Evolutionary conservation across 2,329 filamentous ascomycete genomes (phyloP), one percentile per base, ranked within the genome.

Genomic region (Claviceps capensis): DNA sequence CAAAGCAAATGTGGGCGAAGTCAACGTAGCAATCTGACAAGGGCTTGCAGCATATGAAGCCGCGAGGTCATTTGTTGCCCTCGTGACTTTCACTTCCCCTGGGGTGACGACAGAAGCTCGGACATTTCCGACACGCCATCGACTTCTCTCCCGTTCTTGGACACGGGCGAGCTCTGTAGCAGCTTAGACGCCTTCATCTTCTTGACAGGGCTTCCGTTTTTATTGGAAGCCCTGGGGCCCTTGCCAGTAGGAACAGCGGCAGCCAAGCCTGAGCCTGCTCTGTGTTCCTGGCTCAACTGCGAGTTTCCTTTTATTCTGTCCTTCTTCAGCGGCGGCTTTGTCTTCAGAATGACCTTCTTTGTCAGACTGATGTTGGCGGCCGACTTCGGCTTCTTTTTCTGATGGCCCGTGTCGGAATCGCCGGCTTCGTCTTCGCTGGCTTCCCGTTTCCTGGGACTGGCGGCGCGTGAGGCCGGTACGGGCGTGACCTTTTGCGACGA

Each of bases 401-500:
- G 79, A 65, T 59, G 72, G 52, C 65, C 67, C 34, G 70, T 66
- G 54, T 77, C 75, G 16, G 74, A 73, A 26, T 76, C 74, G 30
- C 72, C 75, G 4, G 41, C 41, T 45, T 77, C 76, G 26, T 80
- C 77, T 48, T 78, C 74, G 55, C 77, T 77, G 44, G 68, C 72
- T 50, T 79, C 77, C 23, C 78, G 72, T 63, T 81, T 81, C 59
- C 74, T 72, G 4, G 77, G 78, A 56, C 77, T 81, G 23, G 66
- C 65, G 19, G 72, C 76, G 50, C 76, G 70, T 13, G 76, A 80
- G 7, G 69, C 72, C 1, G 79, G 75, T 16, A 68, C 66, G 1
- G 81, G 80, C 2, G 81, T 83, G 40, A 76, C 77, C 61, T 81
- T 82, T 60, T 82, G 79, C 56, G 79, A 83, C 34, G 76, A 76